Conservation (phyloP, 306 rosid species). For the Prunus davidiana region DNA sequence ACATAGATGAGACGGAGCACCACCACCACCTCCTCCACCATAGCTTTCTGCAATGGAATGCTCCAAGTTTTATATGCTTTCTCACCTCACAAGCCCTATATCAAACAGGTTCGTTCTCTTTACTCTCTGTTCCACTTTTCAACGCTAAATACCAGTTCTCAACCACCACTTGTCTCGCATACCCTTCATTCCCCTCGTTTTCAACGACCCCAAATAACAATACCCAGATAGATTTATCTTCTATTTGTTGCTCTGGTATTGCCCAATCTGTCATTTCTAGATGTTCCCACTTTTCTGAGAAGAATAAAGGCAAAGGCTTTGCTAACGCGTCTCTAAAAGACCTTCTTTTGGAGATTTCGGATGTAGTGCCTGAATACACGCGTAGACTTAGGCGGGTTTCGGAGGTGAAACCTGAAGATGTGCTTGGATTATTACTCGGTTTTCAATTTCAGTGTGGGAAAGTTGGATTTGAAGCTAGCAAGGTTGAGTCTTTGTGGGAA, state of each 20-base stretch:
- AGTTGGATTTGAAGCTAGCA: slow-evolving; percentile 37
- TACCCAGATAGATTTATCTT: slow-evolving; percentile 21
- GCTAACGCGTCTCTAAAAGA: slow-evolving; percentile 39
- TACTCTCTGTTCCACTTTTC: slow-evolving; percentile 16
- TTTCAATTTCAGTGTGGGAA: slow-evolving; percentile 39
- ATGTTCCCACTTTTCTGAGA: slow-evolving; percentile 26
- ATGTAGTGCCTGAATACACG: slow-evolving; percentile 45
- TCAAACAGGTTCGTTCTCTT: slow-evolving; percentile 33
- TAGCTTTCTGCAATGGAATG: slow-evolving; percentile 36
- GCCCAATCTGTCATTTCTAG: slow-evolving; percentile 43
- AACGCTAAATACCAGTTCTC: slow-evolving; percentile 14
- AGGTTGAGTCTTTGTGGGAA: slow-evolving; percentile 60
- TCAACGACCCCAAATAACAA: slow-evolving; percentile 6
- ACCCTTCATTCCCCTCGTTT: slow-evolving; percentile 9
- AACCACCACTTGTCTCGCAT: slow-evolving; percentile 3
- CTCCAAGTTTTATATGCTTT: slow-evolving; percentile 30
- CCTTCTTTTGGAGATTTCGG: slow-evolving; percentile 58
- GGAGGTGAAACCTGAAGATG: slow-evolving; percentile 47
- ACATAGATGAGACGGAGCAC: slow-evolving; percentile 19
- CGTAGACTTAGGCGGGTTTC: slow-evolving; percentile 60
- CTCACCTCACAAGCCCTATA: slow-evolving; percentile 16
- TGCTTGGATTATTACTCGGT: slow-evolving; percentile 52
- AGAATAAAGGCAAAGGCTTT: slow-evolving; percentile 27
- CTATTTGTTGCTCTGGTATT: slow-evolving; percentile 40
- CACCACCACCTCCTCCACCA: not conserved